These are phyloP conservation scores for Starmerella davenportii DNA, from an alignment of 805 yeast species.

Conservation along the genomic window DNA sequence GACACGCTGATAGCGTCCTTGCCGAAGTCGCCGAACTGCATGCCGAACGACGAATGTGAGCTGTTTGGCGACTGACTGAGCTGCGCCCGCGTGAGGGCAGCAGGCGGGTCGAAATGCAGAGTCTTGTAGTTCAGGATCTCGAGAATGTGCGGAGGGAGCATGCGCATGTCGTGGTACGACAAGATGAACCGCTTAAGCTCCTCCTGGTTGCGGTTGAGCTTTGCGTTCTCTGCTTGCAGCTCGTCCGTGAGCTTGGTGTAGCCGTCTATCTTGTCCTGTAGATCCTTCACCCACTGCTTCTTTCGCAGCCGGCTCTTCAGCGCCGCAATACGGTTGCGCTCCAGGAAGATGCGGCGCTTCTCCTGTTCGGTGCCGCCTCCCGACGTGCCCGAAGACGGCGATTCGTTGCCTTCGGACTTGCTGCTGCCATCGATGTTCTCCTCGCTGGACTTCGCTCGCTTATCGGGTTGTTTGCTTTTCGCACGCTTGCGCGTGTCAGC, in stretches of 20 bases:
- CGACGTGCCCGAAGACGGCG: background rate
- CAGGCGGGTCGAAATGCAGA: background rate
- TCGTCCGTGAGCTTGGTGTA: slow-evolving; percentile 55
- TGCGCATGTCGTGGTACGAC: slow-evolving; percentile 7
- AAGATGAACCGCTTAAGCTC: slow-evolving; percentile 20
- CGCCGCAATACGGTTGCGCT: slow-evolving; percentile 88
- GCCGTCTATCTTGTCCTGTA: slow-evolving; percentile 61
- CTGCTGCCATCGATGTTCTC: background rate
- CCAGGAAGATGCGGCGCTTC: slow-evolving; percentile 60
- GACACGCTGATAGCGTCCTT: background rate
- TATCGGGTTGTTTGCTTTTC: background rate
- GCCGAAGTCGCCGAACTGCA: background rate
- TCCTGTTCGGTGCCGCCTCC: slow-evolving; percentile 37
- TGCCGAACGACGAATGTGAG: background rate
- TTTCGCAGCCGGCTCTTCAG: slow-evolving; percentile 88
- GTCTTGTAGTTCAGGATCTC: slow-evolving; percentile 5
- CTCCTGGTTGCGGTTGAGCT: slow-evolving; percentile 16
- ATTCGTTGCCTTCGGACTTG: background rate
- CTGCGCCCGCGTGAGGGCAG: background rate
- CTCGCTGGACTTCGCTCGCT: background rate
- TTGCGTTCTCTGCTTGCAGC: slow-evolving; percentile 21
- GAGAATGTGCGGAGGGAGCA: slow-evolving; percentile 13
- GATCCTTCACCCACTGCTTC: slow-evolving; percentile 66
- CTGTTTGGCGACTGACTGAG: background rate
- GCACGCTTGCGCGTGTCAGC: background rate